A percentile compares a stretch with the other conserved stretches of the same genome.
Conservation (phyloP, 2,329 filamentous ascomycete species). For the Ilyonectria destructans region DNA sequence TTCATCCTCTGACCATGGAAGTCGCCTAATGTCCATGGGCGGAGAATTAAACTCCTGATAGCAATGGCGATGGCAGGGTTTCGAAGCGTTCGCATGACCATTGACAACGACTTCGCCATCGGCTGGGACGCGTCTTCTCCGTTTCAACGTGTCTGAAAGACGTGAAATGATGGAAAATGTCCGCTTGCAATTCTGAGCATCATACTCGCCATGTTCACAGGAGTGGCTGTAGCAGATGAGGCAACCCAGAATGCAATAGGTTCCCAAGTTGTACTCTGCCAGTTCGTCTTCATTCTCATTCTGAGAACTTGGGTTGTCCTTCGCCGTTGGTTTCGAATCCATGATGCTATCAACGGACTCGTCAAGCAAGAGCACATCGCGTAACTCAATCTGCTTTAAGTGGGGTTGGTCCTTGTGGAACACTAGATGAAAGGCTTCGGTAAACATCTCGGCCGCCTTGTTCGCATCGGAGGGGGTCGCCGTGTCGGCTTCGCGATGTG, state of each 20-base stretch:
- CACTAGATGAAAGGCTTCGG: slow-evolving; percentile 71
- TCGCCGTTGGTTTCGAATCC: slow-evolving; percentile 69
- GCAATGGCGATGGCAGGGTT: slow-evolving; percentile 61
- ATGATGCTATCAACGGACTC: slow-evolving; percentile 69
- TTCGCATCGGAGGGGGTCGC: slow-evolving; percentile 60
- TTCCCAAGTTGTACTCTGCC: slow-evolving; percentile 67
- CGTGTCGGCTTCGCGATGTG: slow-evolving; percentile 60
- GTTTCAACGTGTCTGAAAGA: slow-evolving; percentile 54
- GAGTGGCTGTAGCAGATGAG: slow-evolving; percentile 74
- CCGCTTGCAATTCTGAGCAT: slow-evolving; percentile 67
- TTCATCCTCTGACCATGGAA: slow-evolving; percentile 67
- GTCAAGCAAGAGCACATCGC: slow-evolving; percentile 69
- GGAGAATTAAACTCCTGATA: slow-evolving; percentile 52
- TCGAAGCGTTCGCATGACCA: slow-evolving; percentile 26
- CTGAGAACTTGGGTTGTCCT: slow-evolving; percentile 57
- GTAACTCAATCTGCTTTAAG: slow-evolving; percentile 62
- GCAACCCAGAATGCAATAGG: slow-evolving; percentile 71
- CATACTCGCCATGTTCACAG: slow-evolving; percentile 75
- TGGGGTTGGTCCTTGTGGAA: slow-evolving; percentile 59
- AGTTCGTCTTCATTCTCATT: slow-evolving; percentile 57
- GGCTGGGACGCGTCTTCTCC: slow-evolving; percentile 40
- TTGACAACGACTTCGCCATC: slow-evolving; percentile 13
- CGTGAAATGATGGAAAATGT: slow-evolving; percentile 65
- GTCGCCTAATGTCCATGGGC: slow-evolving; percentile 22
- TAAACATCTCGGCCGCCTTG: slow-evolving; percentile 66